A percentile compares a stretch with the other conserved stretches of the same genome.
Evolutionary conservation across 2,329 filamentous ascomycete genomes (phyloP).

Genomic region (Magnaporthales sp.): DNA sequence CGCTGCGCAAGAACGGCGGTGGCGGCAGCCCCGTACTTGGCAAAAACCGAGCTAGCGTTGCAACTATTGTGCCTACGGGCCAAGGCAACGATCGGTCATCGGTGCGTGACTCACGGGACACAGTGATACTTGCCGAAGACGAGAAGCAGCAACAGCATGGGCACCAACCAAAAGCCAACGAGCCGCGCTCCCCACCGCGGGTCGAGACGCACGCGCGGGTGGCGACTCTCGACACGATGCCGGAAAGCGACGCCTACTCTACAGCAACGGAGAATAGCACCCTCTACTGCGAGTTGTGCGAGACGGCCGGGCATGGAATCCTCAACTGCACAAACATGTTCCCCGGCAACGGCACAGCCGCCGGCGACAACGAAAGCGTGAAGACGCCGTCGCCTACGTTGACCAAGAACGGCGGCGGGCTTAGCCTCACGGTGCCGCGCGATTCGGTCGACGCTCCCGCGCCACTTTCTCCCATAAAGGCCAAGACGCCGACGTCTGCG

Average conservation of each 20-base stretch:
- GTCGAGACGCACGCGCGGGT: constrained; percentile 32
- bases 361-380: constrained; percentile 25
- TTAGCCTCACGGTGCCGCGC: constrained; percentile 17
- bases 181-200: constrained; percentile 24
- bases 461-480: constrained; percentile 43
- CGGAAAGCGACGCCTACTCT: constrained; percentile 61
- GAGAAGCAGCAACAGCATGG: constrained; percentile 23
- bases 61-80: constrained; percentile 26
- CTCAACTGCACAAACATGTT: constrained; percentile 91
- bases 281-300: constrained; percentile 93
- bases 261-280: constrained; percentile 63
- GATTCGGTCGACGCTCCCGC: constrained; percentile 41
- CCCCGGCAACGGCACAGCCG: constrained; percentile 22
- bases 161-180: constrained; percentile 28
- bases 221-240: constrained; percentile 57
- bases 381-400: constrained; percentile 1
- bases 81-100: constrained; percentile 45
- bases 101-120: constrained; percentile 57
- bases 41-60: constrained; percentile 39
- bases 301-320: constrained; percentile 86
- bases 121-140: constrained; percentile 48
- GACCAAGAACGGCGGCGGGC: constrained; percentile 19
- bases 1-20: constrained; percentile 39
- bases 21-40: constrained; percentile 11
- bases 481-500: constrained; percentile 32